Evolutionary conservation across 495 filamentous ascomycete genomes (phyloP).

Genomic region (Aspergillus avenaceus): DNA sequence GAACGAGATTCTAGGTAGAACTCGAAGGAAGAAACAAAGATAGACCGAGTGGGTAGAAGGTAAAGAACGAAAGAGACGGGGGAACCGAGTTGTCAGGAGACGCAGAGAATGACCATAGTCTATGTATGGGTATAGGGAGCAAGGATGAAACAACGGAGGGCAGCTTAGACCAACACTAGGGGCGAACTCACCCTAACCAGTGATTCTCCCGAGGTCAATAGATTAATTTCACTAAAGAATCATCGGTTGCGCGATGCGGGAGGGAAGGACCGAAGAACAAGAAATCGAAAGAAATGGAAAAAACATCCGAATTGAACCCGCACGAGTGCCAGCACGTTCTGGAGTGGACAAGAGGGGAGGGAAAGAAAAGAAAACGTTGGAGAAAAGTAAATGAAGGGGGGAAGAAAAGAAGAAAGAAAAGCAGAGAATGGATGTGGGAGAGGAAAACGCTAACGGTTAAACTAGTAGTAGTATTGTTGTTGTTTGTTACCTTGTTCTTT

Average conservation of each 20-base stretch:
- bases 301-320: background rate
- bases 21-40: background rate
- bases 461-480: no score
- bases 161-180: slow-evolving; percentile 14
- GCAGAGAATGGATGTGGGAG: no score
- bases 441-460: background rate
- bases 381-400: background rate
- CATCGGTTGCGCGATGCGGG: background rate
- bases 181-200: slow-evolving; percentile 1
- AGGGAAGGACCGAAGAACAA: background rate
- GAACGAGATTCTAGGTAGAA: background rate
- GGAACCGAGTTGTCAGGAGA: slow-evolving; percentile 4
- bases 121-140: slow-evolving; percentile 3
- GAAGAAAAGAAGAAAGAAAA: background rate
- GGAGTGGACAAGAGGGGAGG: background rate
- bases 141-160: slow-evolving; percentile 16
- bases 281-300: background rate
- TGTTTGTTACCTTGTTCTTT: background rate
- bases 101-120: background rate
- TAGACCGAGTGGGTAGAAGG: background rate
- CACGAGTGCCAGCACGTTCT: slow-evolving; percentile 6
- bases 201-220: background rate
- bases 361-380: background rate
- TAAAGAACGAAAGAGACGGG: background rate
- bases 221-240: background rate